Evolutionary conservation across 2,329 filamentous ascomycete genomes (phyloP).

Genomic region (Aureobasidium uvarum): DNA sequence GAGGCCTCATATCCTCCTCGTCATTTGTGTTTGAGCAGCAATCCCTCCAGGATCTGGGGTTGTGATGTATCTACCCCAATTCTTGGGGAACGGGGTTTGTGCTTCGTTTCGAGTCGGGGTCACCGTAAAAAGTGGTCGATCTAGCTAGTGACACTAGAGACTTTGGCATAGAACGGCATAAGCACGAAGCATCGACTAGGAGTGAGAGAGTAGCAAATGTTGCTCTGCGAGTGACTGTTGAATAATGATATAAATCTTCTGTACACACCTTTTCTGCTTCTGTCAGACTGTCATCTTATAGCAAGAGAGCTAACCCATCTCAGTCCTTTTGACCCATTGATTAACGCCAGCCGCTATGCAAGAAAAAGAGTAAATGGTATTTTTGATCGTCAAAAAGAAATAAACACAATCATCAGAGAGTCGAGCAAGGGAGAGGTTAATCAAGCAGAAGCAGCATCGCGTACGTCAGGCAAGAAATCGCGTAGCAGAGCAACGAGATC

Average conservation of each 20-base stretch:
- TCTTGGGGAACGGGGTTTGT: too few species aligned
- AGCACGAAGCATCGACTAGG: too few species aligned
- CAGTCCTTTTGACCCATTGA: not conserved
- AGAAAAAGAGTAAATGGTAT: conserved; percentile 10
- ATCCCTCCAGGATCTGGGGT: too few species aligned
- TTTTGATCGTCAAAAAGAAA: conserved; percentile 1
- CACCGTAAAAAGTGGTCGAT: too few species aligned
- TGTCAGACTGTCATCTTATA: not conserved
- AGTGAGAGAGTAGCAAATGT: not conserved
- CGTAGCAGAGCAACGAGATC: conserved; percentile 78
- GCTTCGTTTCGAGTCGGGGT: too few species aligned
- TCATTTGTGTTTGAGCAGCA: too few species aligned
- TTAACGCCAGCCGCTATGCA: conserved; percentile 27
- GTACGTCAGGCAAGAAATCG: conserved; percentile 51
- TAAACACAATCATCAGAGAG: not conserved
- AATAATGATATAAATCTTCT: not conserved
- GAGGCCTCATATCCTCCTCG: too few species aligned
- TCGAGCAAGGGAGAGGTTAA: not conserved
- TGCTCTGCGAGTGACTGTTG: not conserved
- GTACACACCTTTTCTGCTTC: not conserved
- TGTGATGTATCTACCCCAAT: too few species aligned
- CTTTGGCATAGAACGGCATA: not conserved
- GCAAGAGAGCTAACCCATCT: not conserved
- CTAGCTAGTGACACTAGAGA: not conserved
- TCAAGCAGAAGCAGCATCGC: conserved; percentile 13